phyloP scores from a whole-genome alignment of 2,329 filamentous ascomycete genomes.

The Penicillium paneum region DNA sequence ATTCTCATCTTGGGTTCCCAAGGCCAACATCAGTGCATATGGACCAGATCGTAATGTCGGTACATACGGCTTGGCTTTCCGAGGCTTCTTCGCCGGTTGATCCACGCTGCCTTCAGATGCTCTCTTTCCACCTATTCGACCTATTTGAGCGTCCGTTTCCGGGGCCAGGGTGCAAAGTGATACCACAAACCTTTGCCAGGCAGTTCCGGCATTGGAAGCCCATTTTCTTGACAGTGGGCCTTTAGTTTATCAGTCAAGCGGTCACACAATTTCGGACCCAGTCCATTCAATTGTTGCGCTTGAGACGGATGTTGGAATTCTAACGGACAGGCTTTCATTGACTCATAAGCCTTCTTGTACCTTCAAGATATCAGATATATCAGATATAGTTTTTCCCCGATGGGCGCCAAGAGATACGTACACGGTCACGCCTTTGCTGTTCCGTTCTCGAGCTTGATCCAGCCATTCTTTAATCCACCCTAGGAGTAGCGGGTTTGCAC shows the following conservation, averaged over 20 bases:
- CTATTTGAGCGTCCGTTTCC: slow-evolving; percentile 14
- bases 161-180: slow-evolving; percentile 4
- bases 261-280: slow-evolving; percentile 69
- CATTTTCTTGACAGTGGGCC: slow-evolving; percentile 62
- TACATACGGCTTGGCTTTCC: slow-evolving; percentile 64
- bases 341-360: slow-evolving; percentile 73
- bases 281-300: slow-evolving; percentile 68
- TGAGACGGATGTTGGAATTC: slow-evolving; percentile 69
- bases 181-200: slow-evolving; percentile 44
- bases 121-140: slow-evolving; percentile 28
- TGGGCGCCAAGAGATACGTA: slow-evolving; percentile 24
- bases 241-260: slow-evolving; percentile 60
- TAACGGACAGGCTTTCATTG: slow-evolving; percentile 71
- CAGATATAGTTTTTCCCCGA: slow-evolving; percentile 6
- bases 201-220: slow-evolving; percentile 63
- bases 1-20: slow-evolving; percentile 59
- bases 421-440: slow-evolving; percentile 64
- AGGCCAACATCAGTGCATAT: slow-evolving; percentile 67
- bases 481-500: slow-evolving; percentile 68
- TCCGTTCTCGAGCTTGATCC: slow-evolving; percentile 64
- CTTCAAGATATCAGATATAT: slow-evolving; percentile 36
- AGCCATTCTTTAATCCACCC: slow-evolving; percentile 76
- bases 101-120: slow-evolving; percentile 30
- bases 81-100: slow-evolving; percentile 54
- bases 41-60: slow-evolving; percentile 69